Percentiles rank a stretch among this genome's conserved stretches.
These are phyloP conservation scores for Aureobasidium melanogenum DNA, from an alignment of 2,329 filamentous ascomycete genomes.

Conservation along the genomic window DNA sequence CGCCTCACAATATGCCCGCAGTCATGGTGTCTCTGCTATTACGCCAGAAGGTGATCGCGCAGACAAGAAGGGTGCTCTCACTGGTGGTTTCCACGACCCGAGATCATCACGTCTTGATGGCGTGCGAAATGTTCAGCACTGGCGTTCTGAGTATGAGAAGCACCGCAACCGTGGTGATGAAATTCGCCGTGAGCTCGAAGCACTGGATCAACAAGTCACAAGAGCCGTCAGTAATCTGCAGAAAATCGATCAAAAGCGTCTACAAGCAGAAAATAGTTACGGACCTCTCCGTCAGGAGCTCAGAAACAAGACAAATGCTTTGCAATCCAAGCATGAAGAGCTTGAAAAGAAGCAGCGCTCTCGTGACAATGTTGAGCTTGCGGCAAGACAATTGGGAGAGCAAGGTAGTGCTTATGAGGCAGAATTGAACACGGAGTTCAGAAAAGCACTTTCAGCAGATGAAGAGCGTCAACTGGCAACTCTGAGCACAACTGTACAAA, in stretches of 20 bases:
- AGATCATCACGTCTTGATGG: conserved; percentile 80
- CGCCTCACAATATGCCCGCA: conserved; percentile 83
- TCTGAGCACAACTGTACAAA: conserved; percentile 60
- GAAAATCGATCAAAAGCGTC: conserved; percentile 69
- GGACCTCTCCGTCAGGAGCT: conserved; percentile 72
- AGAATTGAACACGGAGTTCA: conserved; percentile 80
- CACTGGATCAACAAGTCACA: conserved; percentile 82
- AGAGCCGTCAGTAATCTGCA: conserved; percentile 73
- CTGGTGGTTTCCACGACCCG: conserved; percentile 86
- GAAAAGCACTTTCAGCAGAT: conserved; percentile 73
- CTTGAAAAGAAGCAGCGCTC: conserved; percentile 61
- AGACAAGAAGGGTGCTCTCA: conserved; percentile 91
- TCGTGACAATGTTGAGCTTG: conserved; percentile 60
- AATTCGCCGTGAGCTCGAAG: conserved; percentile 62
- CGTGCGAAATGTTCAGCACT: conserved; percentile 64
- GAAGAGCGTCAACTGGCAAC: conserved; percentile 75
- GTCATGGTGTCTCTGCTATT: conserved; percentile 84
- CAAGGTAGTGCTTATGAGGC: conserved; percentile 68
- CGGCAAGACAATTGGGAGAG: conserved; percentile 50
- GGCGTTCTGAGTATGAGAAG: conserved; percentile 64
- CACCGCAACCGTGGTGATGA: conserved; percentile 55
- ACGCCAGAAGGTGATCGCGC: conserved; percentile 91
- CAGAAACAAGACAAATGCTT: conserved; percentile 61
- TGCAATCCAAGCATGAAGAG: conserved; percentile 64
- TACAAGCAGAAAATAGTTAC: conserved; percentile 72